phyloP scores from a whole-genome alignment of 2,329 filamentous ascomycete genomes.

The Fusarium cyanostomum region DNA sequence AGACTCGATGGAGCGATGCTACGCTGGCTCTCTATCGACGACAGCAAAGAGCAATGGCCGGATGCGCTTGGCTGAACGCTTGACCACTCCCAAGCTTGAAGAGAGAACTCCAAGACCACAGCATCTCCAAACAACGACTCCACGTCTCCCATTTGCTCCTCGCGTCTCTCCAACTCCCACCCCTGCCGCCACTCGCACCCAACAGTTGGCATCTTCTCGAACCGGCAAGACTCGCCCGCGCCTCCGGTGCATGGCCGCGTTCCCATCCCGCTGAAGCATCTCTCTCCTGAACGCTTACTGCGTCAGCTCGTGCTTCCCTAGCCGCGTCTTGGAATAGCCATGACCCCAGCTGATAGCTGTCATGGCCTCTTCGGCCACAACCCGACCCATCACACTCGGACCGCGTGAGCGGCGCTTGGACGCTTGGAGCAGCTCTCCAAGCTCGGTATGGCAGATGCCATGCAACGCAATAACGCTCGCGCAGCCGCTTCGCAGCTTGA shows the following conservation, averaged over 20 bases:
- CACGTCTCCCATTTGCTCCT: not conserved
- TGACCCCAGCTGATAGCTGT: too few relatives aligned
- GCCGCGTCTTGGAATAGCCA: not conserved
- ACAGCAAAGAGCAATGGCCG: too few relatives aligned
- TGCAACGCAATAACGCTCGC: not conserved
- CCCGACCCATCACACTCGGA: slow-evolving; percentile 1
- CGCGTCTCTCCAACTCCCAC: not conserved
- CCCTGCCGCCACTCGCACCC: slow-evolving; percentile 24
- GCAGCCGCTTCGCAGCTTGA: not conserved
- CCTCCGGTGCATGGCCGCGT: not conserved
- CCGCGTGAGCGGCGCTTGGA: not conserved
- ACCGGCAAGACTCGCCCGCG: slow-evolving; percentile 18
- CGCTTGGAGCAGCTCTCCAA: not conserved
- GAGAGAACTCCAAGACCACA: not conserved
- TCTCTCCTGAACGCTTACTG: not conserved
- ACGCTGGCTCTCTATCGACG: too few relatives aligned
- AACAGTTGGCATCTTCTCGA: slow-evolving; percentile 10
- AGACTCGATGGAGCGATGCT: not conserved
- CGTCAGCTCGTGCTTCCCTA: not conserved
- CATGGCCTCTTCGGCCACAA: not conserved
- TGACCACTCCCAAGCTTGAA: not conserved
- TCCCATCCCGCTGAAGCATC: not conserved
- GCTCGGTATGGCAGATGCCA: not conserved
- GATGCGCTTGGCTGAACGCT: too few relatives aligned
- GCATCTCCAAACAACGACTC: not conserved